Conservation (phyloP, 2,329 filamentous ascomycete species). For the Lachnellula occidentalis region DNA sequence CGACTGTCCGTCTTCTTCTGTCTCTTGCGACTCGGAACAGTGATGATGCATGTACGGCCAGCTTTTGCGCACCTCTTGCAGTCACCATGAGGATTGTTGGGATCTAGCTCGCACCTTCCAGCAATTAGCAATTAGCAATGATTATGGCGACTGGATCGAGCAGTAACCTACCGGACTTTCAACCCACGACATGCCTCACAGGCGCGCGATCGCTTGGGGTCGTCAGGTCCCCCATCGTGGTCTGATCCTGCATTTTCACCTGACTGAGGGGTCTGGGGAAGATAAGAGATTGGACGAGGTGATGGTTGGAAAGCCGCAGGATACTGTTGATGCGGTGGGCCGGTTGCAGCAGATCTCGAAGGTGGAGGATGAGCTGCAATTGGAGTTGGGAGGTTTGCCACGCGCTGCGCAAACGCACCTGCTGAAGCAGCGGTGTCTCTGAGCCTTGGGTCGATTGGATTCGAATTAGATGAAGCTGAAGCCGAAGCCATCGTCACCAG, state of each 20-base stretch:
- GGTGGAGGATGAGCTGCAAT: slow-evolving; percentile 7
- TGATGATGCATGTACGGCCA: slow-evolving; percentile 35
- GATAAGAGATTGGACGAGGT: slow-evolving; percentile 8
- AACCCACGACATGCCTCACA: slow-evolving; percentile 39
- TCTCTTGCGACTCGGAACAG: slow-evolving; percentile 37
- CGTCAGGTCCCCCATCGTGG: slow-evolving; percentile 17
- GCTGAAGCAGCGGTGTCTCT: neutral
- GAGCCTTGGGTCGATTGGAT: neutral
- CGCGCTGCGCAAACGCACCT: neutral
- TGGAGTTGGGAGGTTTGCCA: slow-evolving; percentile 2
- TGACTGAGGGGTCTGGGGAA: slow-evolving; percentile 25
- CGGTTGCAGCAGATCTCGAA: slow-evolving; percentile 5
- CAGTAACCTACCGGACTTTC: slow-evolving; percentile 32
- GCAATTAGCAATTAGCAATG: neutral
- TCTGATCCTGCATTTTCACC: slow-evolving; percentile 8
- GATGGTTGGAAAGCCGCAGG: slow-evolving; percentile 4
- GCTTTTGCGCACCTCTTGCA: slow-evolving; percentile 38
- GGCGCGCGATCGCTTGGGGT: slow-evolving; percentile 33
- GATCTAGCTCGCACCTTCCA: slow-evolving; percentile 32
- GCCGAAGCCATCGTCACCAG: neutral
- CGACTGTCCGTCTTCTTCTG: slow-evolving; percentile 40
- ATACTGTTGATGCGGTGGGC: slow-evolving; percentile 9
- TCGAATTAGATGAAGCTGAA: neutral
- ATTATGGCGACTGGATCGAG: neutral
- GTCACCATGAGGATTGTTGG: slow-evolving; percentile 29